phyloP scores from a whole-genome alignment of 2,329 filamentous ascomycete species.

The Aspergillus ustus region DNA sequence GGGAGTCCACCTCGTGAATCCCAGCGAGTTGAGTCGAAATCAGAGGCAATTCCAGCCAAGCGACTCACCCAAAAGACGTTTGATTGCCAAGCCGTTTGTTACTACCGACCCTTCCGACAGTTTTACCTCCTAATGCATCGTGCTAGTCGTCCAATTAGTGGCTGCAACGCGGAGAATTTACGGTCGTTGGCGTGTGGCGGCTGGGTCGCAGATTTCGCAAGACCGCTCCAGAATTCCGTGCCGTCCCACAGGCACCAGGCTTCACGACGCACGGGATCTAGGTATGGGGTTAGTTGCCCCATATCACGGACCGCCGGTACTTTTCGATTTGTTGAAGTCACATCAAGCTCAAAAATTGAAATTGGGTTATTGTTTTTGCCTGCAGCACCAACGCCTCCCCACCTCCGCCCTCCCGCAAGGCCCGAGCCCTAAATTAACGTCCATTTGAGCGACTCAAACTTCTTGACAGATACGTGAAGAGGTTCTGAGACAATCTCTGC shows the following conservation, averaged over 20 bases:
- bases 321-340: not conserved
- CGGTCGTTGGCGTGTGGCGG: not conserved
- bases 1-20: too few relatives aligned
- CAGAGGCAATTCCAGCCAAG: too few relatives aligned
- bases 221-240: not conserved
- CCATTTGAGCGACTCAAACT: not conserved
- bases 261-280: not conserved
- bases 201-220: not conserved
- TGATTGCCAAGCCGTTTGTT: too few relatives aligned
- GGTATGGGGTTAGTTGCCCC: not conserved
- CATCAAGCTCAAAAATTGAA: not conserved
- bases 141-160: not conserved
- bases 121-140: not conserved
- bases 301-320: not conserved
- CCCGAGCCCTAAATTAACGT: constrained; percentile 13
- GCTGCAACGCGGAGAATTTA: not conserved
- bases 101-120: too few relatives aligned
- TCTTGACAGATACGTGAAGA: not conserved
- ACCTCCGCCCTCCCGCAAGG: not conserved
- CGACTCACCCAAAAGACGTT: too few relatives aligned
- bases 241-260: not conserved
- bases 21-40: too few relatives aligned
- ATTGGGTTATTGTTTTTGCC: not conserved
- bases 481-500: not conserved
- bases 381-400: constrained; percentile 4